Evolutionary conservation across 805 yeast species (phyloP), one percentile per base, ranked within the genome.

Genomic region (Zygotorulaspora danielsina): DNA sequence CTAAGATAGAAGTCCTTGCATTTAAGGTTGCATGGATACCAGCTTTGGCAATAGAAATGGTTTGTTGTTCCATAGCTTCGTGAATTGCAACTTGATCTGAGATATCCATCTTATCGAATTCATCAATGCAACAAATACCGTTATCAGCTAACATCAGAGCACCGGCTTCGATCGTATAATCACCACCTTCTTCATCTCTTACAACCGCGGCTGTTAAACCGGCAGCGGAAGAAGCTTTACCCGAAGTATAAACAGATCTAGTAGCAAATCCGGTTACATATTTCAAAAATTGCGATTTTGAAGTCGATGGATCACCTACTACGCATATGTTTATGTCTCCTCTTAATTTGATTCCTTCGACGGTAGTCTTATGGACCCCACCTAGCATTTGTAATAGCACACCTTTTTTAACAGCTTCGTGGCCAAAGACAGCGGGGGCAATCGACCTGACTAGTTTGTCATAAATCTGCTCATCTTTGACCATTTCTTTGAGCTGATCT

Each of bases 41-140:
- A 1, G 98, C 98, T 63, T 93, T 93, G 8, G 98, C 97, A 56
- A 93, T 93, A 11, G 97, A 89, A 50, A 93, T 93, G 0, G 98
- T 93, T 65, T 93, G 98, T 67, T 93, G 98, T 73, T 93, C 98
- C 98, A 93, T 93, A 17, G 97, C 98, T 69, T 93, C 98, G 67
- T 93, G 98, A 68, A 93, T 90, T 3, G 97, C 97, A 39, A 93
- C 97, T 66, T 93, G 97, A 65, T 93, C 97, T 1, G 80, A 66
- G 30, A 89, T 64, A 63, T 90, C 97, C 98, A 93, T 93, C 69
- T 93, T 93, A 61, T 93, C 98, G 54, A 93, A 93, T 68, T 93
- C 98, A 63, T 93, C 98, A 63, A 93, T 93, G 54, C 96, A 94
- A 73, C 98, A 93, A 45, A 93, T 85, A 46, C 98, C 98, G 59